phyloP scores from a whole-genome alignment of 2,329 filamentous ascomycete species.

The Clathrospora elynae region DNA sequence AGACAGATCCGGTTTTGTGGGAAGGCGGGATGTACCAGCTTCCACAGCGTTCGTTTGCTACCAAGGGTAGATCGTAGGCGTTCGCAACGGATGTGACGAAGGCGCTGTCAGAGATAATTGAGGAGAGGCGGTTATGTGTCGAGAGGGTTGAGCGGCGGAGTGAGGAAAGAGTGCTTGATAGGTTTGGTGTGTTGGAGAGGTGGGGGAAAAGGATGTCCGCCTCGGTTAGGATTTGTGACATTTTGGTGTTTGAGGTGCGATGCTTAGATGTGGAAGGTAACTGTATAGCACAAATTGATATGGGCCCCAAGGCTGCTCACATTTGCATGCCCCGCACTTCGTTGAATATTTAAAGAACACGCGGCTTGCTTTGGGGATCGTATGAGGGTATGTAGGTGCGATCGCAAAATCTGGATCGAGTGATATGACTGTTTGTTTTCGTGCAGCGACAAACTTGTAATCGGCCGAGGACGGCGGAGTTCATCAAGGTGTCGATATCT shows the following conservation, averaged over 20 bases:
- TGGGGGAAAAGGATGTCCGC: conserved; percentile 60
- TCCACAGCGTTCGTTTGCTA: conserved; percentile 94
- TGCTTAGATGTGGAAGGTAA: background rate
- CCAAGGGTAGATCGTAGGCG: conserved; percentile 67
- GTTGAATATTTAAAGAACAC: background rate
- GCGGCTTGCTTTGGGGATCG: background rate
- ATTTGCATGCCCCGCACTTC: conserved; percentile 11
- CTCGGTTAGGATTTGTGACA: conserved; percentile 36
- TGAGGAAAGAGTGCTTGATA: conserved; percentile 66
- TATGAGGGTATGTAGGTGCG: too few relatives aligned
- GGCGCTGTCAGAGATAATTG: conserved; percentile 74
- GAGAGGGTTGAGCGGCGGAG: conserved; percentile 78
- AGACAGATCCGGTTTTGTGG: conserved; percentile 73
- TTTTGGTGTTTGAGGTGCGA: conserved; percentile 12
- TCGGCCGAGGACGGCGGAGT: too few relatives aligned
- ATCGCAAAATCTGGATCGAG: too few relatives aligned
- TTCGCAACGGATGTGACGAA: conserved; percentile 71
- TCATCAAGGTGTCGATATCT: too few relatives aligned
- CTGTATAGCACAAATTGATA: background rate
- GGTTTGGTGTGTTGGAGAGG: conserved; percentile 66
- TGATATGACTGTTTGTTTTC: too few relatives aligned
- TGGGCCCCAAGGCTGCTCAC: background rate
- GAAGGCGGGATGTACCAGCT: conserved; percentile 85
- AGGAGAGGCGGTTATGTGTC: conserved; percentile 79
- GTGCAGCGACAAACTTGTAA: too few relatives aligned